Percentiles rank a stretch among this genome's conserved stretches.
Evolutionary conservation across 345 rosid genomes (phyloP).

Genomic region (Acer negundo): DNA sequence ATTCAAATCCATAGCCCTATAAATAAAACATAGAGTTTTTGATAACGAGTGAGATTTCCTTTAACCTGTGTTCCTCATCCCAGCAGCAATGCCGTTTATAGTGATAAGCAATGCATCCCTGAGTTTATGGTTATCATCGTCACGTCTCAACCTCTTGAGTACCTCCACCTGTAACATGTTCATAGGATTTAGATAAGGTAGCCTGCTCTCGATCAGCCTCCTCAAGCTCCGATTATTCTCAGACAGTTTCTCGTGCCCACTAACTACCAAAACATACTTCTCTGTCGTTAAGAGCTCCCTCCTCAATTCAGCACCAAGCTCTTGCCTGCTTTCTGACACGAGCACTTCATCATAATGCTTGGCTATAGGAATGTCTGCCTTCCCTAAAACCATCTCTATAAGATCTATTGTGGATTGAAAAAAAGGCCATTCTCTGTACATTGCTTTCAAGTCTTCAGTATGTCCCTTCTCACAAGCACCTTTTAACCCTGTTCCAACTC

Average conservation of each 20-base stretch:
- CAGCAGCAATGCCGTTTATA: constrained; percentile 93
- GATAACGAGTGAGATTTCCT: neutral
- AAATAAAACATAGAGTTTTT: neutral
- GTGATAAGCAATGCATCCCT: constrained; percentile 96
- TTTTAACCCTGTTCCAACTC: constrained; percentile 84
- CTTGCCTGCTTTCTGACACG: constrained; percentile 64
- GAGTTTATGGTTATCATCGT: constrained; percentile 77
- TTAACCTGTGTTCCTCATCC: constrained; percentile 90
- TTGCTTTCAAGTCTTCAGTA: constrained; percentile 69
- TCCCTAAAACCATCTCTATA: constrained; percentile 92
- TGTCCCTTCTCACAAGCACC: constrained; percentile 83
- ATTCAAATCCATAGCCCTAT: neutral
- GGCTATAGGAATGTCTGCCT: constrained; percentile 82
- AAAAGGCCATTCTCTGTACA: constrained; percentile 96
- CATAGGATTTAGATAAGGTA: constrained; percentile 87
- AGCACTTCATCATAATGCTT: constrained; percentile 92
- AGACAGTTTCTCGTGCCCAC: constrained; percentile 72
- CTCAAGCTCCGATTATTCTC: constrained; percentile 79
- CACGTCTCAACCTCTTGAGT: constrained; percentile 83
- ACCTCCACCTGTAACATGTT: constrained; percentile 90
- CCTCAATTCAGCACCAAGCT: constrained; percentile 76
- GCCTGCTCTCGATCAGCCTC: constrained; percentile 91
- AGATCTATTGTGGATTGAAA: constrained; percentile 93
- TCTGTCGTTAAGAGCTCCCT: constrained; percentile 65
- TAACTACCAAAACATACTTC: constrained; percentile 71